Evolutionary conservation across 805 yeast genomes (phyloP).

Genomic region (Ogataea philodendri): DNA sequence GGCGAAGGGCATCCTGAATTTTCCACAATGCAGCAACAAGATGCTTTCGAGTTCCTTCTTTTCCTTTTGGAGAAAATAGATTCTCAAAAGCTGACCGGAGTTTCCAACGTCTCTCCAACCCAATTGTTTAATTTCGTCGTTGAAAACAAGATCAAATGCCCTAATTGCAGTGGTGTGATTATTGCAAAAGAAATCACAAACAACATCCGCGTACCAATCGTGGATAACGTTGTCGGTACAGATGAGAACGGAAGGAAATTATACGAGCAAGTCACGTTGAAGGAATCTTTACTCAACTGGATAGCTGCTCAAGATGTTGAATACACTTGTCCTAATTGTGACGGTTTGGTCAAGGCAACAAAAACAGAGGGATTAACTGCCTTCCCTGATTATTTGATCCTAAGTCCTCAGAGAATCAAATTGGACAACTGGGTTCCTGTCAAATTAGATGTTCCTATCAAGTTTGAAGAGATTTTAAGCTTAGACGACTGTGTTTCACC

Average conservation of each 20-base stretch:
- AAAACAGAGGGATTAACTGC: slow-evolving; percentile 52
- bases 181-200: slow-evolving; percentile 57
- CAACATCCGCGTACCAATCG: slow-evolving; percentile 59
- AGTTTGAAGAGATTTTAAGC: slow-evolving; percentile 41
- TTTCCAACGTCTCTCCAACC: slow-evolving; percentile 42
- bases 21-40: slow-evolving; percentile 86
- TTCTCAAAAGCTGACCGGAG: slow-evolving; percentile 35
- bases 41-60: slow-evolving; percentile 84
- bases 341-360: slow-evolving; percentile 34
- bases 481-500: slow-evolving; percentile 42
- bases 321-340: slow-evolving; percentile 60
- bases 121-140: slow-evolving; percentile 61
- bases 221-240: slow-evolving; percentile 37
- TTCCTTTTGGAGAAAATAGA: slow-evolving; percentile 67
- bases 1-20: slow-evolving; percentile 83
- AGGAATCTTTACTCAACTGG: slow-evolving; percentile 46
- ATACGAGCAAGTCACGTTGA: slow-evolving; percentile 50
- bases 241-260: slow-evolving; percentile 45
- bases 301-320: slow-evolving; percentile 56
- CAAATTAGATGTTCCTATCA: slow-evolving; percentile 73
- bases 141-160: slow-evolving; percentile 61
- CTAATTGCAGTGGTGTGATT: slow-evolving; percentile 58
- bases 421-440: slow-evolving; percentile 88
- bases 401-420: slow-evolving; percentile 77
- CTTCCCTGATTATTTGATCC: slow-evolving; percentile 67